Base-by-base conservation (phyloP, 2,329 filamentous ascomycete species). In the Hypomyces perniciosus region DNA sequence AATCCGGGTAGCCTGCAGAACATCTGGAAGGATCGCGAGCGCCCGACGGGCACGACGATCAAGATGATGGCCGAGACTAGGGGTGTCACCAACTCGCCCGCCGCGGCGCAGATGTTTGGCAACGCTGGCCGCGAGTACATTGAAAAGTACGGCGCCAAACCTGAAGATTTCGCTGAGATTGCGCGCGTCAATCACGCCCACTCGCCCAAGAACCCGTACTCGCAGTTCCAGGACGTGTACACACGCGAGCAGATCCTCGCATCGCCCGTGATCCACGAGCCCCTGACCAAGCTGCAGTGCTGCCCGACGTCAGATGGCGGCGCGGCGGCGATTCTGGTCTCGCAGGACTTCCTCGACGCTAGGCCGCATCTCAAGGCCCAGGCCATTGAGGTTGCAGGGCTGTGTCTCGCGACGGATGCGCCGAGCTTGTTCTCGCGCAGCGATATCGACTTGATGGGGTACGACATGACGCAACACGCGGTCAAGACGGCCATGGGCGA, bases 231-330 rank as follows among this genome's bases (percentile, higher is more conserved):
- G 63, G 83, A 95, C 63, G 88, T 92, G 66, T 97, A 97, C 75
- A 88, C 87, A 0, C 81, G 85, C 38, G 88, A 96, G 31, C 85
- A 97, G 70, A 78, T 97, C 66, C 70, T 89, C 65, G 75, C 85
- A 35, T 74, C 88, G 0, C 76, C 88, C 53, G 87, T 83, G 78
- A 88, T 97, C 69, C 84, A 89, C 72, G 82, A 83, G 57, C 92
- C 92, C 12, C 79, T 97, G 50, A 97, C 93, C 52, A 97, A 96
- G 72, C 84, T 97, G n/a, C 93, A 97, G 74, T 97, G 92, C 79
- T 96, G 92, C 72, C 92, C 93, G 1, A 97, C 92, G 1, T 95
- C 90, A 0, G 93, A 97, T 68, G 92, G 92, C 44, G 88, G 85
- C 43, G 92, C 90, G 1, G 90, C 93, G 1, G 89, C 88, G 10